Base-by-base conservation (phyloP, 148 eudicot genomes). In the Fallopia convolvulus region DNA sequence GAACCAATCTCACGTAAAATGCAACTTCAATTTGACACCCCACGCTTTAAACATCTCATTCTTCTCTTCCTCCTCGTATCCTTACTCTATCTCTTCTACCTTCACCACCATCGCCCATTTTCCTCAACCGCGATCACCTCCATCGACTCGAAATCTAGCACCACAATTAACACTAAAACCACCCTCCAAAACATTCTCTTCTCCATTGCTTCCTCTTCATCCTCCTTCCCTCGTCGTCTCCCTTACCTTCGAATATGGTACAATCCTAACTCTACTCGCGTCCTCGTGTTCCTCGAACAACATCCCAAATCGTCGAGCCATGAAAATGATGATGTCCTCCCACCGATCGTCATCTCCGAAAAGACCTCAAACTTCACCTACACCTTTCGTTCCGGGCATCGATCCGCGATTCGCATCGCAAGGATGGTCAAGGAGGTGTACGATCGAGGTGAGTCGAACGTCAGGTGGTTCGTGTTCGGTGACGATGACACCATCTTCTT, bases 391-490 rank as follows among this genome's bases (percentile, higher is more conserved):
- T 65, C 77, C 0, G 87, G 90, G 44, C 81, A 44, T 26, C 88
- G 87, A 21, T 80, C 97, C 4, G 97, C 93, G 1, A 75, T 87
- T 32, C 91, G 97, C 0, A 80, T 89, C 33, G 95, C 97, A 0
- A 84, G 90, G 2, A 65, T 89, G 0, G 90, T 93, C 0, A 90
- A 88, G 44, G 95, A 93, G 33, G 82, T 85, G 0, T 81, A 90
- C 13, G 82, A 81, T 3, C 78, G 74, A 1, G 42, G 75, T 73
- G 76, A 77, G 10, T 1, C 44, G 5, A 21, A 20, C 14, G 91
- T 88, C 8, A 77, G 87, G 83, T 94, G 98, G 98, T 94, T 85
- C 15, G 98, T 89, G 41, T 90, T 92, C 42, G 98, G 95, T 5
- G 95, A 94, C 47, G 97, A 88, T 32, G 92, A 92, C 42, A 94